Conservation (phyloP, 345 rosid genomes). For the Acer negundo region DNA sequence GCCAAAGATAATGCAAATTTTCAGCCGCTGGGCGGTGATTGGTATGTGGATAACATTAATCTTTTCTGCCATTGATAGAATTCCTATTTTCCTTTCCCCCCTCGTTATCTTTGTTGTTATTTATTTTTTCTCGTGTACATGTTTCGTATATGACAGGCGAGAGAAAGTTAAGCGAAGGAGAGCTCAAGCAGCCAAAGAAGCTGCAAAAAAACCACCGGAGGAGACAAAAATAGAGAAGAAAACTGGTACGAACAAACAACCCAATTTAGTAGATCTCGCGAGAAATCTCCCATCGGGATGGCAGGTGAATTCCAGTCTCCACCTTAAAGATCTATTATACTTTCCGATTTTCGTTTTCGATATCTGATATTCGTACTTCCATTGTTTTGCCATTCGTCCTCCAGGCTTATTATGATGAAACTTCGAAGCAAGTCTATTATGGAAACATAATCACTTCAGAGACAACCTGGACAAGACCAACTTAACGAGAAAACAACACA, state of each 20-base stretch:
- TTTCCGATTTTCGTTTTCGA: background rate
- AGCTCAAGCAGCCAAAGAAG: slow-evolving; percentile 57
- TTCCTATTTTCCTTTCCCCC: background rate
- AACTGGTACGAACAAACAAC: slow-evolving; percentile 38
- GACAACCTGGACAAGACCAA: slow-evolving; percentile 67
- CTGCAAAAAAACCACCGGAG: slow-evolving; percentile 32
- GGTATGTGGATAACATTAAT: slow-evolving; percentile 43
- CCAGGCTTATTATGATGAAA: slow-evolving; percentile 66
- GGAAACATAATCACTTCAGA: slow-evolving; percentile 58
- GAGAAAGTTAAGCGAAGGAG: slow-evolving; percentile 82
- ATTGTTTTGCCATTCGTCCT: background rate
- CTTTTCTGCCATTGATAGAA: background rate
- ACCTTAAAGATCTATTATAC: background rate
- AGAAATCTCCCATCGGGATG: slow-evolving; percentile 76
- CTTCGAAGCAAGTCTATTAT: slow-evolving; percentile 60
- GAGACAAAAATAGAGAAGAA: slow-evolving; percentile 27
- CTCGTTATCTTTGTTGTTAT: background rate
- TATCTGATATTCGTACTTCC: background rate
- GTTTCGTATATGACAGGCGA: slow-evolving; percentile 57
- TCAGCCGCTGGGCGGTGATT: slow-evolving; percentile 95
- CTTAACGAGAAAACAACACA: slow-evolving; percentile 22
- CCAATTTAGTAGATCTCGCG: slow-evolving; percentile 57
- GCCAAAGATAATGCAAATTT: slow-evolving; percentile 94
- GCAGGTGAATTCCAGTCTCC: slow-evolving; percentile 52
- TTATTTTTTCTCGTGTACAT: background rate